Conservation (phyloP, 306 rosid genomes). For the Corylus heterophylla region DNA sequence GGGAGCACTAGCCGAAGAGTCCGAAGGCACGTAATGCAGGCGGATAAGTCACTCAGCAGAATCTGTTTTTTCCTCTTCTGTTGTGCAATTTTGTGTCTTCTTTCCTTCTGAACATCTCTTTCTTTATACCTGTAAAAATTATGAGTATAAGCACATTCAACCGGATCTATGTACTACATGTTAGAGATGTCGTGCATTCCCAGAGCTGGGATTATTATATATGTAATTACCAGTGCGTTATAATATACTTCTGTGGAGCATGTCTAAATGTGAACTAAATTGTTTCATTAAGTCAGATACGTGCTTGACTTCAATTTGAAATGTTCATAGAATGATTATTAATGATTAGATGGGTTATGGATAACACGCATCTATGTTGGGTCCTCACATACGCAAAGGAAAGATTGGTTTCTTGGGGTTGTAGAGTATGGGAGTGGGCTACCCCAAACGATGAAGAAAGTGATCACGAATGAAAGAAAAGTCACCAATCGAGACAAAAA, state of each 20-base stretch:
- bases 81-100: conserved; percentile 63
- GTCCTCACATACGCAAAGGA: too few relatives aligned
- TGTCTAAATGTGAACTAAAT: not conserved
- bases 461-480: too few relatives aligned
- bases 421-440: not conserved
- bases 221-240: conserved; percentile 20
- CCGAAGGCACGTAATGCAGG: conserved; percentile 65
- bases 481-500: too few relatives aligned
- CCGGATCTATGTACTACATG: conserved; percentile 19
- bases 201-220: conserved; percentile 22
- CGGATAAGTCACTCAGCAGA: conserved; percentile 71
- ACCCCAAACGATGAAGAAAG: too few relatives aligned
- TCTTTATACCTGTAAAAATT: conserved; percentile 40
- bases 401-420: too few relatives aligned
- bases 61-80: conserved; percentile 76
- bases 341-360: too few relatives aligned
- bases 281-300: too few relatives aligned
- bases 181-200: conserved; percentile 20
- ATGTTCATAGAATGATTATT: too few relatives aligned
- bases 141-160: conserved; percentile 16
- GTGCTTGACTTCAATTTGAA: too few relatives aligned
- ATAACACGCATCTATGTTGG: too few relatives aligned
- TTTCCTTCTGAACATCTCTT: conserved; percentile 52
- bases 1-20: conserved; percentile 59
- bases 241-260: conserved; percentile 7